Conservation (phyloP, 495 filamentous ascomycete species). For the Hypomontagnella submonticulosa region DNA sequence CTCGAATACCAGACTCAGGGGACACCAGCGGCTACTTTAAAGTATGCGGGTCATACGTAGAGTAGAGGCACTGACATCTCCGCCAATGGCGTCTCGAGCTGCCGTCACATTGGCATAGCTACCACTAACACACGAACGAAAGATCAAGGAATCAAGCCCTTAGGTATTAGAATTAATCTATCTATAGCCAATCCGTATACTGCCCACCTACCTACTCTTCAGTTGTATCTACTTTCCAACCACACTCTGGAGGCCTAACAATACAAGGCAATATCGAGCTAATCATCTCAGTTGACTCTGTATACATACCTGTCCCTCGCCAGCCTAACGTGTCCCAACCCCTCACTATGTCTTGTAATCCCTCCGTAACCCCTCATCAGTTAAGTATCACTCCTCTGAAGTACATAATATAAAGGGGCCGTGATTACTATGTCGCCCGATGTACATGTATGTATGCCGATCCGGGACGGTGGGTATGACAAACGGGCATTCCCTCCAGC, state of each 20-base stretch:
- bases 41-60: constrained; percentile 40
- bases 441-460: constrained; percentile 9
- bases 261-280: neutral
- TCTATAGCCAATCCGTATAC: constrained; percentile 7
- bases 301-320: neutral
- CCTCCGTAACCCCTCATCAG: neutral
- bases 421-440: constrained; percentile 7
- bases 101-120: constrained; percentile 20
- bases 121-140: constrained; percentile 19
- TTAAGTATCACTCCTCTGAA: too few species aligned
- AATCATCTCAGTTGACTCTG: neutral
- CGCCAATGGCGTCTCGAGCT: constrained; percentile 13
- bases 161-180: constrained; percentile 11
- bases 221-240: too few species aligned
- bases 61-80: constrained; percentile 4
- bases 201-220: neutral
- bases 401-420: neutral
- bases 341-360: constrained; percentile 3
- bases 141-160: neutral
- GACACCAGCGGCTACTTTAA: constrained; percentile 36
- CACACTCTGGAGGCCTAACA: neutral
- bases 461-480: constrained; percentile 19
- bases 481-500: constrained; percentile 3
- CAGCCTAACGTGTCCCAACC: constrained; percentile 14
- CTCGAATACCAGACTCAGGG: constrained; percentile 26